Percentiles rank a stretch among this genome's conserved stretches.
Evolutionary conservation across 306 rosid species (phyloP).

Genomic region (Vigna reflexopilosa): DNA sequence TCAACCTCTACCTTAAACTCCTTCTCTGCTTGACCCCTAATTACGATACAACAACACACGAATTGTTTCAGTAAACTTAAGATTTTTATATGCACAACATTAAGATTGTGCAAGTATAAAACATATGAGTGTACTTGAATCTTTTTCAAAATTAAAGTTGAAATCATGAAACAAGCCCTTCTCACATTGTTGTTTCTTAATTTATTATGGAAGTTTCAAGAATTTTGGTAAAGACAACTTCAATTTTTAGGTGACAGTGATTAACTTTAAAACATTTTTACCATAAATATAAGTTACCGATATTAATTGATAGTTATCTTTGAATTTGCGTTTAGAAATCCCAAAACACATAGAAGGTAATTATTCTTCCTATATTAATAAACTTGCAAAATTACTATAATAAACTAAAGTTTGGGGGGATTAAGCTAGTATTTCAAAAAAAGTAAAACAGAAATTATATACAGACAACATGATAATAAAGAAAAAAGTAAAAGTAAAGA

Average conservation of each 20-base stretch:
- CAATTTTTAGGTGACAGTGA: neutral
- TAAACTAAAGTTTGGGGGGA: constrained; percentile 3
- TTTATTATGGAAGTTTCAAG: neutral
- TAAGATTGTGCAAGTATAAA: too few species aligned
- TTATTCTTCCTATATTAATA: too few species aligned
- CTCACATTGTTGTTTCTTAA: neutral
- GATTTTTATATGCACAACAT: too few species aligned
- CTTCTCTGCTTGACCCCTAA: constrained; percentile 94
- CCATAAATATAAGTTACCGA: neutral
- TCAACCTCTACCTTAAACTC: constrained; percentile 99
- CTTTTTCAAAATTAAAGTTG: too few species aligned
- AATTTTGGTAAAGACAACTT: constrained; percentile 2
- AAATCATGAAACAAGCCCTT: neutral
- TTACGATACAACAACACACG: constrained; percentile 25
- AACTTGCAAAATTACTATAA: too few species aligned
- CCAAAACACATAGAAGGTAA: constrained; percentile 4
- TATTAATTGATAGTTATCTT: neutral
- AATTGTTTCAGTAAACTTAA: constrained; percentile 18
- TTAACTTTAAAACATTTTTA: neutral
- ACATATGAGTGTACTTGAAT: neutral
- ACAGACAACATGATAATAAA: constrained; percentile 31
- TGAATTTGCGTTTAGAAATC: constrained; percentile 32
- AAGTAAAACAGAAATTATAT: constrained; percentile 33
- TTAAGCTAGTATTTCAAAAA: constrained; percentile 32
- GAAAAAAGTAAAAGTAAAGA: constrained; percentile 51